Evolutionary conservation across 169 alveolate genomes (phyloP).

Genomic region (Amoebophrya sp.): DNA sequence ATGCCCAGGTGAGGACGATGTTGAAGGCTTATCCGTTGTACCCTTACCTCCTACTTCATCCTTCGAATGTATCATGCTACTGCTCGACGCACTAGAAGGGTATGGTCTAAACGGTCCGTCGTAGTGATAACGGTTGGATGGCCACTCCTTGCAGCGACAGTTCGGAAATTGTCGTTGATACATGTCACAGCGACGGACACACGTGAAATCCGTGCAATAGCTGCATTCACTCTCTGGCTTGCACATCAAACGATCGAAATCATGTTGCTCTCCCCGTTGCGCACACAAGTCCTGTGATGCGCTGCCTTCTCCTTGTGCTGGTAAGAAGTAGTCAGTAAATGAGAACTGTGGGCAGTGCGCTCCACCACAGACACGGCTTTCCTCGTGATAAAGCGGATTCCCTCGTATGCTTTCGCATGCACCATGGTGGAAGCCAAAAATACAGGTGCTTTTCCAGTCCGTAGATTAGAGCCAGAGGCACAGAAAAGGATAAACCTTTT

Average conservation of each 20-base stretch:
- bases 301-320: not conserved
- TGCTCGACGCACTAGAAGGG: not conserved
- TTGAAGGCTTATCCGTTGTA: not conserved
- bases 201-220: not conserved
- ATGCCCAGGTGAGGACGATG: not conserved
- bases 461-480: too few species aligned
- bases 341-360: not conserved
- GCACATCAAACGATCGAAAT: not conserved
- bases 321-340: not conserved
- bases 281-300: not conserved
- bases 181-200: not conserved
- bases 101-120: not conserved
- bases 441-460: not conserved
- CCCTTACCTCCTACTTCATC: not conserved
- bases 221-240: not conserved
- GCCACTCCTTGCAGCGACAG: not conserved
- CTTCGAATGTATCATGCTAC: not conserved
- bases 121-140: not conserved
- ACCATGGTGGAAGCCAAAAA: not conserved
- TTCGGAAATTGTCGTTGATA: not conserved
- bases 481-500: too few species aligned
- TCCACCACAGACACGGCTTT: not conserved
- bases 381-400: not conserved
- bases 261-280: not conserved
- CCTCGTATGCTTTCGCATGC: not conserved